These are phyloP conservation scores for Ramaria sp. DNA, from an alignment of 768 basidiomycete genomes.

Conservation along the genomic window DNA sequence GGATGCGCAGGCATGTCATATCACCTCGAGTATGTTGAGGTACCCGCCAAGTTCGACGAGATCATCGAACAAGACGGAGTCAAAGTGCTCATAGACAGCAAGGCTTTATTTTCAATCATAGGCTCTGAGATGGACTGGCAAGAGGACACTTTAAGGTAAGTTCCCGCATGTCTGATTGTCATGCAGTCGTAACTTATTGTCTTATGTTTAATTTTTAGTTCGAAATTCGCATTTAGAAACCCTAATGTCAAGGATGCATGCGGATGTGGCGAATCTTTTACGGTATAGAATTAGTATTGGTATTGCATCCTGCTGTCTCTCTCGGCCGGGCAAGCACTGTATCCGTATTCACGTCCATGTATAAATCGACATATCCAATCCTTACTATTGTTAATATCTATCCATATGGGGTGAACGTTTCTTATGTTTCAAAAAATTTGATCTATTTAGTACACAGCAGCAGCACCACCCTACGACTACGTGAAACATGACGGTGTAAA, in stretches of 20 bases:
- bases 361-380: too few relatives aligned
- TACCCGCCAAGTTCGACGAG: conserved; percentile 88
- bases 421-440: too few relatives aligned
- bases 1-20: conserved; percentile 85
- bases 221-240: conserved; percentile 78
- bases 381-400: too few relatives aligned
- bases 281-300: conserved; percentile 24
- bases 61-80: conserved; percentile 94
- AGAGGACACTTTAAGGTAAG: conserved; percentile 82
- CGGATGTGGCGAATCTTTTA: conserved; percentile 91
- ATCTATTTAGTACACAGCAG: background rate
- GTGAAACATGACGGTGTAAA: background rate
- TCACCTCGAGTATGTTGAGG: conserved; percentile 90
- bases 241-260: conserved; percentile 93
- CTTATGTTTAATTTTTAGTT: conserved; percentile 28
- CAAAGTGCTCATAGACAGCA: conserved; percentile 87
- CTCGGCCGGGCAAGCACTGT: too few relatives aligned
- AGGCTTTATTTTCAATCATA: conserved; percentile 95
- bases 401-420: too few relatives aligned
- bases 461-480: background rate
- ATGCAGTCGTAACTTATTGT: background rate
- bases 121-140: conserved; percentile 99
- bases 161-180: conserved; percentile 12
- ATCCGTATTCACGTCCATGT: too few relatives aligned
- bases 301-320: too few relatives aligned